Base-by-base conservation (phyloP, 1,284 basidiomycete species). In the Puccinia brachypodii region DNA sequence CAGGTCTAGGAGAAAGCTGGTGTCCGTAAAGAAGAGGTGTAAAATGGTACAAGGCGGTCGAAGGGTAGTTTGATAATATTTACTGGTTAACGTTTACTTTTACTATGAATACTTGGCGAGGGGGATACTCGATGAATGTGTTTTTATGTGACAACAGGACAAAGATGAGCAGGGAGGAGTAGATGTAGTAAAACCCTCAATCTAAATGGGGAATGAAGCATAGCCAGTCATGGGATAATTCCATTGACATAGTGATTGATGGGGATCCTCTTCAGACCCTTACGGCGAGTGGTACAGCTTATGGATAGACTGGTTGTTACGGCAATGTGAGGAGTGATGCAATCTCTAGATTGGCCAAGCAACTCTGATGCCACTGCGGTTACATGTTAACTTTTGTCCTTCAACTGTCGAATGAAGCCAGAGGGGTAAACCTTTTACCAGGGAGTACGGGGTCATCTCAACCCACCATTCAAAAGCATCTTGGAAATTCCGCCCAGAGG, bases 241-340 rank as follows among this genome's bases (percentile, higher is more conserved):
- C n/a, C 64, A 42, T 68, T 2, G 64, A 38, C 64, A 44, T 40
- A 68, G 64, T 3, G 38, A 68, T 68, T 68, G n/a, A 42, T 40
- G 58, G 58, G 58, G 58, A 33, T 33, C 31, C 58, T 60, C 58
- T 68, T 44, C 4, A 44, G 40, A 68, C 64, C 64, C 64, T 68
- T 68, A 22, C 38, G 64, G 64, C 64, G 64, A 44, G 28, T n/a
- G n/a, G n/a, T 68, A 68, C 64, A 42, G 64, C 40, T 19, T 68
- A 40, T 40, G 36, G 38, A 44, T 13, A 42, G 13, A 28, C 14
- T 68, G 64, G 64, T 68, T 42, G 64, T 68, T 68, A 68, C 38
- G 64, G 44, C 64, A 68, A 68, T 68, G 40, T 44, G 40, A 44
- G 40, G 44, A 8, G 64, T 19, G n/a, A 38, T 33, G 60, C 25